These are phyloP conservation scores for Globisporangium nunn DNA, from an alignment of 352 stramenopile species.

Conservation along the genomic window DNA sequence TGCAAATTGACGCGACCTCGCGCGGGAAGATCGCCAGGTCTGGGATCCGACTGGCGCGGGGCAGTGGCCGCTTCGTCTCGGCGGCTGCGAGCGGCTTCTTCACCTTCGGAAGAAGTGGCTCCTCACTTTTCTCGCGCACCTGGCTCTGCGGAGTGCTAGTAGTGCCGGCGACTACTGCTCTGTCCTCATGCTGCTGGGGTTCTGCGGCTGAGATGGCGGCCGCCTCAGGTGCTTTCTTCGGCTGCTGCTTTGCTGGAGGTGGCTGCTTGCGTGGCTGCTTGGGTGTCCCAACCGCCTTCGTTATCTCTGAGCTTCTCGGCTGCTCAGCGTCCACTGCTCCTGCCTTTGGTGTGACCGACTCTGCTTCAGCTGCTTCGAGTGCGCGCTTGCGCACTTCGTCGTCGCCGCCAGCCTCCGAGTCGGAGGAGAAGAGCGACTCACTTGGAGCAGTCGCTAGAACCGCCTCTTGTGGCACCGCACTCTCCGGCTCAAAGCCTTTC, in stretches of 20 bases:
- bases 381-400: not conserved
- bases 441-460: too few relatives aligned
- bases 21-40: conserved; percentile 47
- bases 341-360: too few relatives aligned
- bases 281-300: too few relatives aligned
- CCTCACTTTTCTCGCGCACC: not conserved
- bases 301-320: too few relatives aligned
- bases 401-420: conserved; percentile 1
- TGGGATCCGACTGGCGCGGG: conserved; percentile 28
- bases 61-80: conserved; percentile 19
- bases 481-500: conserved; percentile 22
- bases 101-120: not conserved
- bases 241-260: too few relatives aligned
- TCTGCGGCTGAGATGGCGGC: too few relatives aligned
- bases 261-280: too few relatives aligned
- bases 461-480: not conserved
- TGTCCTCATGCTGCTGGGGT: too few relatives aligned
- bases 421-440: conserved; percentile 10
- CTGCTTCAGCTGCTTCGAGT: too few relatives aligned
- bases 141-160: not conserved
- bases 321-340: too few relatives aligned
- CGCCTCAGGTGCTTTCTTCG: too few relatives aligned
- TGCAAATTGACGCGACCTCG: conserved; percentile 45
- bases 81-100: not conserved
- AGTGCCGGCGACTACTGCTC: too few relatives aligned